Evolutionary conservation across 768 basidiomycete genomes (phyloP), one percentile per base, ranked within the genome.

Genomic region (Lentinula boryana): DNA sequence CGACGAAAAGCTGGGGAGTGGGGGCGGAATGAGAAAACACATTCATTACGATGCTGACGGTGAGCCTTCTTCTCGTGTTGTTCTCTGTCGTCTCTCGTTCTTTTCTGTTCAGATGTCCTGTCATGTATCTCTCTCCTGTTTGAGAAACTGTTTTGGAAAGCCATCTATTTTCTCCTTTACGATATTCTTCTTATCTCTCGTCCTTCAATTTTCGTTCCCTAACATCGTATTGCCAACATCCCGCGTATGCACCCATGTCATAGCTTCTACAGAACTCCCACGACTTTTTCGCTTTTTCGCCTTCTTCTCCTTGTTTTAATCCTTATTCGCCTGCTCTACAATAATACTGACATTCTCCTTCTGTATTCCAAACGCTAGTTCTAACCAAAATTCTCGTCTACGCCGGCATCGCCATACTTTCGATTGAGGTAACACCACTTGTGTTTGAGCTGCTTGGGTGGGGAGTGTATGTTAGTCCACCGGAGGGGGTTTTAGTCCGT

Each of bases 381-480:
- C 72, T 95, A 63, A 95, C 93, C 31, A 95, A 95, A 75, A 86
- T 95, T 12, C 84, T 93, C 48, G 94, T 95, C 4, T 96, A 98
- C 69, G 80, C 83, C 55, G 95, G 95, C 0, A 96, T 98, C 62
- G 93, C 83, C 0, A 71, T 89, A 12, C 68, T 95, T 10, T 83
- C 87, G 2, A 72, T 76, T 13, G 85, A 88, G 64, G 71, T 76
- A 0, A 75, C 88, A 35, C 93, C 93, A 0, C 73, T 87, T 12
- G 70, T 84, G 66, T 93, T 91, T 65, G 84, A 88, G 65, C 56
- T 82, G 2, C 65, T 89, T 6, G 89, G 86, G 1, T 89, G 85
- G 85, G 89, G 89, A 23, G 77, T 87, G 18, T 72, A 70, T 15
- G 75, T 74, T 3, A 77, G 71, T 65, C 65, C 67, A 18, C 56